A percentile compares a stretch with the other conserved stretches of the same genome.
phyloP scores from a whole-genome alignment of 2,329 filamentous ascomycete species.

The Pestalotiopsis sp. region DNA sequence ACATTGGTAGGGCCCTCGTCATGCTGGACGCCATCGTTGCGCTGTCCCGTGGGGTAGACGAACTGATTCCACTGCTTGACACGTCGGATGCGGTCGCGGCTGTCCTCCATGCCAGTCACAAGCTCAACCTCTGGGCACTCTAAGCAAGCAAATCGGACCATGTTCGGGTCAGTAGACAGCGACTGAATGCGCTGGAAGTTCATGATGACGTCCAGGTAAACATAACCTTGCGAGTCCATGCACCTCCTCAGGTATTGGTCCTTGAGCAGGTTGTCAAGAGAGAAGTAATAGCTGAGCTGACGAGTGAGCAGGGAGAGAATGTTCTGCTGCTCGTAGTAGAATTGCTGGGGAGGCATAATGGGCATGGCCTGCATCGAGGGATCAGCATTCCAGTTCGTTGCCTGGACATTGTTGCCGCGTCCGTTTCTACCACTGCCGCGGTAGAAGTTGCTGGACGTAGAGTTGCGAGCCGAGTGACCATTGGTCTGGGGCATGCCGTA shows the following conservation, averaged over 20 bases:
- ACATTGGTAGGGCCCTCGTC: slow-evolving; percentile 64
- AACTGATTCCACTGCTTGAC: slow-evolving; percentile 79
- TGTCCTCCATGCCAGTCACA: slow-evolving; percentile 73
- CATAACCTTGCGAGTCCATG: slow-evolving; percentile 96
- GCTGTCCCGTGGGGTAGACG: slow-evolving; percentile 70
- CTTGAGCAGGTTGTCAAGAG: slow-evolving; percentile 91
- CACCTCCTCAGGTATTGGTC: slow-evolving; percentile 84
- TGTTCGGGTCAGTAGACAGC: slow-evolving; percentile 70
- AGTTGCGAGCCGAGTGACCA: slow-evolving; percentile 14
- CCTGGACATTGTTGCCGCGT: not conserved
- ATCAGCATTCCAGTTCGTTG: slow-evolving; percentile 3
- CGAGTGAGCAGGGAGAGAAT: slow-evolving; percentile 38
- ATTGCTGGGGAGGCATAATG: not conserved
- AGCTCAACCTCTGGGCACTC: slow-evolving; percentile 75
- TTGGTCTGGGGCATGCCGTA: slow-evolving; percentile 24
- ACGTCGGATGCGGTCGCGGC: slow-evolving; percentile 75
- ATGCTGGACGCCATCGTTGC: slow-evolving; percentile 68
- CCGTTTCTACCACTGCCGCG: slow-evolving; percentile 3
- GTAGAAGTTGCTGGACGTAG: not conserved
- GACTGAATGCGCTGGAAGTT: slow-evolving; percentile 84
- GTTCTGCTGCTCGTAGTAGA: slow-evolving; percentile 11
- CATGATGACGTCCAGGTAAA: slow-evolving; percentile 76
- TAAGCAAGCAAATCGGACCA: slow-evolving; percentile 75
- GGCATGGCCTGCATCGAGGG: slow-evolving; percentile 8
- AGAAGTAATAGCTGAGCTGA: slow-evolving; percentile 92